Evolutionary conservation across 2,329 filamentous ascomycete species (phyloP), one percentile per base, ranked within the genome.

Genomic region (Fusarium humuli): DNA sequence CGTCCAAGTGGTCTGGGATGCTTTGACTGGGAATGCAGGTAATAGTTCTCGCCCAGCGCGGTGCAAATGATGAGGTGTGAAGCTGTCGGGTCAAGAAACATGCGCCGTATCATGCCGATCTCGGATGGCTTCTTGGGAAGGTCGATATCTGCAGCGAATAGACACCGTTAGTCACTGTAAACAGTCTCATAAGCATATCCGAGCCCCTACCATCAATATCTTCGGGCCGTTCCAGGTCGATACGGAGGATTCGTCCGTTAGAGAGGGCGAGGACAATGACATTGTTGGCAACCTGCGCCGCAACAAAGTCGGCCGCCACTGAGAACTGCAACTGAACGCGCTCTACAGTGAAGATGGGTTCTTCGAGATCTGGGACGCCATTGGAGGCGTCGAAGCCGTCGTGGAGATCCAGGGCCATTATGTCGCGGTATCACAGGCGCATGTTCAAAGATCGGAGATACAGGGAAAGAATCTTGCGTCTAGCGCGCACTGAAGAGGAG

Each of bases 11-110:
- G 87, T 69, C 96, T 93, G 4, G 95, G 94, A 71, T 94, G 92
- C 73, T 94, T 92, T 34, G 94, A 96, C 79, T 98, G 95, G 13
- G 94, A 95, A 79, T 99, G 96, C 12, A 99, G 91, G 81, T 99
- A 99, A 84, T 94, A 99, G 82, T 97, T 98, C 81, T 99, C 96
- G 78, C 94, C 94, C 42, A 94, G 88, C 7, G 94, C 92, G 5
- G 96, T 99, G 78, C 92, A 94, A 73, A 99, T 90, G 70, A 99
- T 88, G 29, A 99, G 85, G 82, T 99, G 96, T 8, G 94, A 98
- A 29, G 96, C 96, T 13, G 95, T 97, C 29, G 96, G 95, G 77
- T 99, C 96, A 77, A 99, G 92, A 83, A 99, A 99, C 88, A 99
- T 94, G 83, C 92, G 93, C 73, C 92, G 91, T 77, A 99, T 98